Evolutionary conservation across 2,329 filamentous ascomycete genomes (phyloP), one percentile per base, ranked within the genome.

Genomic region (Diaporthe australafricana): DNA sequence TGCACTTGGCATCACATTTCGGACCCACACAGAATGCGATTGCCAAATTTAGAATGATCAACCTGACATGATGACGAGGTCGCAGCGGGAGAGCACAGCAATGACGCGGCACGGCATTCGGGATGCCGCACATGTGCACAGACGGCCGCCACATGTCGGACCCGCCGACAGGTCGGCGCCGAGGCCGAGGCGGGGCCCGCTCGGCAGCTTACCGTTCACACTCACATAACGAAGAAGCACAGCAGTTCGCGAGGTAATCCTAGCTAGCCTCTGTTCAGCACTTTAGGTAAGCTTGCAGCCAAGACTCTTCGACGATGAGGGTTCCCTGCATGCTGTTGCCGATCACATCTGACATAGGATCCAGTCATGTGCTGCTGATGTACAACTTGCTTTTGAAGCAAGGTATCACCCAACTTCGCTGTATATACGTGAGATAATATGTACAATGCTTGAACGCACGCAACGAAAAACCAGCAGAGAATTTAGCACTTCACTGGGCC

Each of bases 71-170:
- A 35, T 50, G 60, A 50, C 32, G 60, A 65, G 16, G 30, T 50
- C 50, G 60, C 60, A 65, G 30, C 47, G 60, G 45, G 38, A 20
- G 42, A 50, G 8, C 4, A 20, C 45, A 50, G 45, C 45, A 65
- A 50, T 65, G 60, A 65, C 60, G 60, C 60, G 60, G 42, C 60
- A 38, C n/a, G 27, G 27, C 27, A 22, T 42, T 42, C 60, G 60
- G 60, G 42, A 9, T 65, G 27, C 25, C 6, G 60, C 30, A n/a
- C 27, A 42, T 40, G 42, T 35, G 60, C 25, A n/a, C 35, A 42
- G 35, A 14, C 27, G 35, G 35, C n/a, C 42, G 42, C 60, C 60
- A 45, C 42, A 25, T 11, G 60, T 40, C 60, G 60, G 60, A 48
- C 42, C 60, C 42, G 60, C 14, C 60, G 60, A 63, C 42, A 14